A percentile compares a stretch with the other conserved stretches of the same genome.
These are phyloP conservation scores for Prunus mongolica DNA, from an alignment of 306 rosid species.

Conservation along the genomic window DNA sequence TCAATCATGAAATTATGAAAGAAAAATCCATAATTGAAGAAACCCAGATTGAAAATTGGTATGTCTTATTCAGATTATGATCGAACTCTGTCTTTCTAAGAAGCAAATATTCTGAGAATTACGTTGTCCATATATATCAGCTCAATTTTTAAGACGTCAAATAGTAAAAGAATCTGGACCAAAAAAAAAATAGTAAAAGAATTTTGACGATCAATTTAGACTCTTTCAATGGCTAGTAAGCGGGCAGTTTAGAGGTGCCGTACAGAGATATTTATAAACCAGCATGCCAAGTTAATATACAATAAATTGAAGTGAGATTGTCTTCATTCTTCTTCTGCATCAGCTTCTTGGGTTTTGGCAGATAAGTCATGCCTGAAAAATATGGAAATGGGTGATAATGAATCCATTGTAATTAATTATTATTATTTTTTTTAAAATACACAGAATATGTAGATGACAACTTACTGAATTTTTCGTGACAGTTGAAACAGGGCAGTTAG, in stretches of 20 bases:
- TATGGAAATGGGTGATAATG: not conserved
- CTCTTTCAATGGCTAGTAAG: too few relatives aligned
- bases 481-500: conserved; percentile 17
- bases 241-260: too few relatives aligned
- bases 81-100: not conserved
- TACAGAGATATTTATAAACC: not conserved
- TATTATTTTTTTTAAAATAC: not conserved
- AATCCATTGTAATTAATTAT: not conserved
- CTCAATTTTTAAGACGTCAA: not conserved
- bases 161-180: not conserved
- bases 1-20: not conserved
- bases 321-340: not conserved
- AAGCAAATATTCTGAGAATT: conserved; percentile 6
- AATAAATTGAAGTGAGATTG: not conserved
- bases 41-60: not conserved
- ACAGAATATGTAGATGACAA: not conserved
- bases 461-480: conserved; percentile 25
- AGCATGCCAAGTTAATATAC: not conserved
- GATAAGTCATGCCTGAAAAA: conserved; percentile 11
- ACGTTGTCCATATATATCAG: not conserved
- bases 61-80: conserved; percentile 1
- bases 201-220: too few relatives aligned
- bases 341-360: not conserved
- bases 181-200: too few relatives aligned
- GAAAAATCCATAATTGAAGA: not conserved